Conservation (phyloP, 805 yeast genomes). For the Brettanomyces sp. region DNA sequence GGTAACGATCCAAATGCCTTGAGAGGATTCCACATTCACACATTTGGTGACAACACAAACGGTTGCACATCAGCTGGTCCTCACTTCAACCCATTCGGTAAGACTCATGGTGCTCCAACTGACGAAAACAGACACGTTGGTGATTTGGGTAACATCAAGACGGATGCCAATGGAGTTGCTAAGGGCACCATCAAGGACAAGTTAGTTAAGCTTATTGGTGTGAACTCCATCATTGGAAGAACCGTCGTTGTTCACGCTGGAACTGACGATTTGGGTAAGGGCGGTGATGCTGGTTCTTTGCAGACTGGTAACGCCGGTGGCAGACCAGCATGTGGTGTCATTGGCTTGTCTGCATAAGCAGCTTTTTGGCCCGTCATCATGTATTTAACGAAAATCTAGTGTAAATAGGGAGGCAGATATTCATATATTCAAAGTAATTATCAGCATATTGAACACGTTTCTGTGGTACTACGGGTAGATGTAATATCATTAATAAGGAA, state of each 20-base stretch:
- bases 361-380: background rate
- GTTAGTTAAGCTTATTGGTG: constrained; percentile 75
- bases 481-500: too few relatives aligned
- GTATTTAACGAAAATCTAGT: background rate
- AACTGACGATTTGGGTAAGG: constrained; percentile 88
- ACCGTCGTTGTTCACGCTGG: constrained; percentile 93
- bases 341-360: constrained; percentile 57
- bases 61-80: constrained; percentile 99
- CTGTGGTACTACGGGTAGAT: too few relatives aligned
- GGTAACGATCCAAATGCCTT: constrained; percentile 85
- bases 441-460: too few relatives aligned
- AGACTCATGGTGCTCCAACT: constrained; percentile 88
- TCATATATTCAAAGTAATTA: too few relatives aligned
- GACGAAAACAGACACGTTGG: constrained; percentile 83
- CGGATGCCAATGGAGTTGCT: constrained; percentile 84
- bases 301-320: constrained; percentile 98
- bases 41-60: constrained; percentile 97
- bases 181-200: constrained; percentile 79
- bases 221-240: constrained; percentile 85
- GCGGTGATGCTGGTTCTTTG: constrained; percentile 83
- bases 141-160: constrained; percentile 89
- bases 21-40: constrained; percentile 97
- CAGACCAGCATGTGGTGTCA: constrained; percentile 98
- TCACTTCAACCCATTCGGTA: constrained; percentile 86
- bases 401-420: too few relatives aligned